Evolutionary conservation across 2,329 filamentous ascomycete genomes (phyloP), one percentile per base, ranked within the genome.

Genomic region (Basipetospora chlamydospora): DNA sequence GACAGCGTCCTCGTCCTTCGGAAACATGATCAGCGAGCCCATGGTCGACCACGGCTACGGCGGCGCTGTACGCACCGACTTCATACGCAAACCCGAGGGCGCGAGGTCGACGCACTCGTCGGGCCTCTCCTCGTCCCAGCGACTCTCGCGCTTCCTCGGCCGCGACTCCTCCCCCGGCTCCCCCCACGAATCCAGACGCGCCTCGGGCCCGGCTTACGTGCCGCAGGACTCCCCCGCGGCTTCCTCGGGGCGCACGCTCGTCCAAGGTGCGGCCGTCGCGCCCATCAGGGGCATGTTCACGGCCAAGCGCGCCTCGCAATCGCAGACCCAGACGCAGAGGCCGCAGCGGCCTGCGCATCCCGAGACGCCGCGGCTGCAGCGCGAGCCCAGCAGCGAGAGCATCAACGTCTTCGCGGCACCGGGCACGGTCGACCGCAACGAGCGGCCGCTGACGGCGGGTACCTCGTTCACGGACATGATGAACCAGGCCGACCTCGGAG

Each of bases 381-480:
- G 59, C n/a, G 59, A 64, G 42, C 56, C 58, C 3, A 66, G 60
- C 45, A 59, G 53, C 35, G 61, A 66, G 47, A 63, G 61, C 50
- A 70, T 72, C 49, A 63, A 67, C 42, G 56, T 73, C 7, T 70
- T 67, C 39, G 64, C 64, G 1, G 67, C 70, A 43, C 60, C 62
- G 15, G 51, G 54, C 33, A 64, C 59, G 2, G 56, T 64, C 17
- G 34, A 25, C 12, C 22, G 13, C 4, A 35, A 40, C 29, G 35
- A 26, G 26, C 33, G 22, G 34, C 28, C 30, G 45, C 47, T 31
- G 30, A 51, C 12, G 42, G 41, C 23, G 44, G 43, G 10, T 31
- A 54, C 70, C 1, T 68, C 64, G 0, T 70, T 73, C 42, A 62
- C 64, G n/a, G 61, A 64, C 43, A 57, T 73, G 48, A 65, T 73